phyloP scores from a whole-genome alignment of 208 protist species.

The Kentomonas sorsogonicus region DNA sequence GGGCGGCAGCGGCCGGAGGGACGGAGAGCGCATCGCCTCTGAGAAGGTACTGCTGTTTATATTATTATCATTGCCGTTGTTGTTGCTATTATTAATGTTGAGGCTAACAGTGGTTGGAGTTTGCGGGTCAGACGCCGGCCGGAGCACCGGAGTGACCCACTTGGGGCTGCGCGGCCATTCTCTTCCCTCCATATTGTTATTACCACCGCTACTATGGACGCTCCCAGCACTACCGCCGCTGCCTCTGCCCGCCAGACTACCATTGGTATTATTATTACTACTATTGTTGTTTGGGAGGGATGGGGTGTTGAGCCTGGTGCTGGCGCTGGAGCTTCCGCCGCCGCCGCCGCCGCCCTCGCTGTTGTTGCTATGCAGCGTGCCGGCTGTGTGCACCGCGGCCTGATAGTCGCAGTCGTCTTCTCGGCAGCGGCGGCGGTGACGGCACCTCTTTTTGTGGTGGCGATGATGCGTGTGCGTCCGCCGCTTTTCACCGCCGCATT shows the following conservation, averaged over 20 bases:
- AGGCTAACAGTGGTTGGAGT: no score
- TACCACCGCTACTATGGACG: no score
- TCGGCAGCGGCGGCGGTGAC: no score
- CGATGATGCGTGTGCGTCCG: no score
- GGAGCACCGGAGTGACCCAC: no score
- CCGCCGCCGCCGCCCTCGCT: background rate
- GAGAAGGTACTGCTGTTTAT: background rate
- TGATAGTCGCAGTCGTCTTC: conserved; percentile 27
- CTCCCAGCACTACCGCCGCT: no score
- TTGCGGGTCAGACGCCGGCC: no score
- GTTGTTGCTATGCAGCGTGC: background rate
- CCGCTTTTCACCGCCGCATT: no score
- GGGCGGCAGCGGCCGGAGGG: background rate
- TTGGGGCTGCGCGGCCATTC: no score
- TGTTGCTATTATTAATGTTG: background rate
- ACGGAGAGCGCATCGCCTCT: background rate
- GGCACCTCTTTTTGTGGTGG: no score
- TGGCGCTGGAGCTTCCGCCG: background rate
- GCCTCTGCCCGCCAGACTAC: no score
- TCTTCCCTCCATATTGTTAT: no score
- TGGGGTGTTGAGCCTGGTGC: background rate
- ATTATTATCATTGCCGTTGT: background rate
- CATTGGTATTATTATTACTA: background rate
- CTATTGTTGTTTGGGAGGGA: background rate
- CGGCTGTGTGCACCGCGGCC: conserved; percentile 7